Conservation (phyloP, 306 rosid genomes). For the Benincasa hispida region DNA sequence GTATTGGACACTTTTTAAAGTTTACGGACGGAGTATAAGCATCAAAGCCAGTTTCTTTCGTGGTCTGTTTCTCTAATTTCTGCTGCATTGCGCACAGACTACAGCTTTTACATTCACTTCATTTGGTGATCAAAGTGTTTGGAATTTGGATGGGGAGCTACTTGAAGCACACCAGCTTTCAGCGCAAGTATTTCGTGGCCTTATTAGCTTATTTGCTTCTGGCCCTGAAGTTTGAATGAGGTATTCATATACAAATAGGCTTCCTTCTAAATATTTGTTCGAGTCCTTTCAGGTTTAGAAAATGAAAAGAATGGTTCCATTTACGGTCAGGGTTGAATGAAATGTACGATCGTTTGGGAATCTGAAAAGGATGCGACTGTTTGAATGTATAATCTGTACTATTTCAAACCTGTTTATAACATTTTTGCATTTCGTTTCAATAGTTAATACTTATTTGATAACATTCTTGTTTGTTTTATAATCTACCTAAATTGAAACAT, state of each 20-base stretch:
- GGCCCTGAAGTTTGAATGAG: conserved; percentile 64
- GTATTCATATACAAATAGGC: neutral
- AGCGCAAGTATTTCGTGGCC: conserved; percentile 84
- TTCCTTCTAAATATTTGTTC: neutral
- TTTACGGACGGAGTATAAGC: neutral
- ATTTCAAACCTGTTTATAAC: neutral
- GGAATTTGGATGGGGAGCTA: conserved; percentile 87
- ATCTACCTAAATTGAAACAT: neutral
- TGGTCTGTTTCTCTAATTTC: neutral
- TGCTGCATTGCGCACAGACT: conserved; percentile 33
- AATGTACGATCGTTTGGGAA: neutral
- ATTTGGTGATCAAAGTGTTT: conserved; percentile 57
- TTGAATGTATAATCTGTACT: neutral
- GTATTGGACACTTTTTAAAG: neutral
- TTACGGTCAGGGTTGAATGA: neutral
- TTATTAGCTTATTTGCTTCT: conserved; percentile 63
- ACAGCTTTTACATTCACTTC: conserved; percentile 74
- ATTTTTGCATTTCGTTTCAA: neutral
- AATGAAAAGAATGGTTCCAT: neutral
- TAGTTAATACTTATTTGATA: neutral
- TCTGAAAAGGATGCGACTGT: neutral
- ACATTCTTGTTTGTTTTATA: neutral
- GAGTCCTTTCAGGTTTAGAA: neutral
- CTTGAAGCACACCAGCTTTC: conserved; percentile 83
- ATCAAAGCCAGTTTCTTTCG: neutral